Evolutionary conservation across 2,329 filamentous ascomycete species (phyloP).

Genomic region (Exophiala sp.): DNA sequence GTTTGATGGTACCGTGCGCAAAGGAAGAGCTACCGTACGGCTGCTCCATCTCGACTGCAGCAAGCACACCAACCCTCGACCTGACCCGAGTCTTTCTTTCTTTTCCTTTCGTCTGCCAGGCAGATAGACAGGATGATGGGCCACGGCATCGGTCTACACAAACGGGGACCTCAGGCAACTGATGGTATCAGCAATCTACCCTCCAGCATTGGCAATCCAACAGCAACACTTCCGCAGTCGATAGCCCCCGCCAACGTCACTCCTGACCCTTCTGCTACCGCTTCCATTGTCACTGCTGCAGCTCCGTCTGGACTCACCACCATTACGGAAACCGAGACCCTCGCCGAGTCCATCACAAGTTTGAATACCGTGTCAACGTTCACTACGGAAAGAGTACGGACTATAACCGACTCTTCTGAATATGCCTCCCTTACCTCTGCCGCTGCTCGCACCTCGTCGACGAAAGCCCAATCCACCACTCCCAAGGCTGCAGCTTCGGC

Average conservation of each 20-base stretch:
- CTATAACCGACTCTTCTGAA: slow-evolving; percentile 21
- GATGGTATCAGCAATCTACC: slow-evolving; percentile 8
- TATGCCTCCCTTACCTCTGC: slow-evolving; percentile 25
- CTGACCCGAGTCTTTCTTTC: background rate
- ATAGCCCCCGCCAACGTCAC: slow-evolving; percentile 12
- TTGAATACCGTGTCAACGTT: slow-evolving; percentile 18
- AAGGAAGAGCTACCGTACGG: slow-evolving; percentile 14
- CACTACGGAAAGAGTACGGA: slow-evolving; percentile 18
- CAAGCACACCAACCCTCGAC: slow-evolving; percentile 4
- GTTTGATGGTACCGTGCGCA: slow-evolving; percentile 13
- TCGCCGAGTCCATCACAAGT: slow-evolving; percentile 11
- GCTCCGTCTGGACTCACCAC: slow-evolving; percentile 23
- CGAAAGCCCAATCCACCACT: slow-evolving; percentile 37
- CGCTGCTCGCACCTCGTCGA: slow-evolving; percentile 28
- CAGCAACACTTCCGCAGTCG: slow-evolving; percentile 10
- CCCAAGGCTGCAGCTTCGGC: slow-evolving; percentile 35
- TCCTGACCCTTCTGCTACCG: slow-evolving; percentile 13
- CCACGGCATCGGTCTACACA: slow-evolving; percentile 10
- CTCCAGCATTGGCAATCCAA: slow-evolving; percentile 21
- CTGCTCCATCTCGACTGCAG: slow-evolving; percentile 5
- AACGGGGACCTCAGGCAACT: slow-evolving; percentile 9
- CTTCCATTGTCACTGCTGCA: slow-evolving; percentile 12
- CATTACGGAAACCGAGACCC: slow-evolving; percentile 18
- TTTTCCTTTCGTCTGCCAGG: slow-evolving; percentile 13
- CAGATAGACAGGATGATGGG: slow-evolving; percentile 17